Base-by-base conservation (phyloP, 208 protist genomes). In the Leptomonas seymouri region DNA sequence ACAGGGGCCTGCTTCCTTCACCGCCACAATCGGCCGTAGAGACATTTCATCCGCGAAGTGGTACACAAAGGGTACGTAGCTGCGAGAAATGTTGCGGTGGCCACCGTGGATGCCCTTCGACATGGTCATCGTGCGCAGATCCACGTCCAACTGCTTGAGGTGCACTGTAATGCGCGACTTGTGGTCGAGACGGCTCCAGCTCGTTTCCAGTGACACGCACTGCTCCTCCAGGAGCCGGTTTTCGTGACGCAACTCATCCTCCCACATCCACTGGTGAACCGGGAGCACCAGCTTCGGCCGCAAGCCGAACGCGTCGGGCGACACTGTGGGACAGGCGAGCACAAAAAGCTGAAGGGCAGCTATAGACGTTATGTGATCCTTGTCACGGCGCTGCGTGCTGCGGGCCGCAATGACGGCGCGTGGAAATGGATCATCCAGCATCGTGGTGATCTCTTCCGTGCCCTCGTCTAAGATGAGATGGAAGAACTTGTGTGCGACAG, bases 211-310 rank as follows among this genome's bases (percentile, higher is more conserved):
- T 12, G 72, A 51, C 16, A 90, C 76, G 67, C 89, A 93, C 67
- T 86, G 83, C 70, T 93, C 87, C 63, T 94, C 87, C 45, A 71
- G 64, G 20, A 94, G 81, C 6, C 63, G 48, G 57, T 89, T 91
- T n/a, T 66, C 56, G 68, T 97, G 86, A 6, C 86, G 85, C 63
- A 93, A 76, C 66, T 97, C 91, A 65, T 97, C 91, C 72, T 97
- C 91, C 89, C 91, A 97, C 46, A 79, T 74, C 91, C 91, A 97
- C 74, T 89, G 76, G 71, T 93, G 89, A 18, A 97, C 91, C 1
- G 91, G 84, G n/a, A 97, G 62, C 42, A 93, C 67, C 23, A 82
- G 65, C 65, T 94, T 91, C 5, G 88, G 86, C 66, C 86, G 87
- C 27, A 85, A 75, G 0, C 88, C 91, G 54, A 92, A 94, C 6